These are phyloP conservation scores for Sophora flavescens DNA, from an alignment of 306 rosid species.

Conservation along the genomic window DNA sequence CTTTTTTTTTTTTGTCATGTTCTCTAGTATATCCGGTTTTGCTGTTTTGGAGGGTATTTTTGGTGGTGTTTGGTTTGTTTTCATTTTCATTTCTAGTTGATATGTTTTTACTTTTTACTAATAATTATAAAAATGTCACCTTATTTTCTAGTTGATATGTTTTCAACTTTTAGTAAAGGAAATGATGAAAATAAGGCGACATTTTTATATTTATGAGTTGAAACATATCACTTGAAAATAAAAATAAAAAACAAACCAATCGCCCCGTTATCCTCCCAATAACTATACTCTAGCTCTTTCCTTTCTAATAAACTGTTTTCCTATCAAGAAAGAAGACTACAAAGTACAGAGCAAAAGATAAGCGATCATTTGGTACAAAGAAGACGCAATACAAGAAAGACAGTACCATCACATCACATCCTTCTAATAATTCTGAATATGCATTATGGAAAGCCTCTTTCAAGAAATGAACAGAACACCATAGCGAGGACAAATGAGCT, in stretches of 20 bases:
- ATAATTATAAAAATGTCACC: no score
- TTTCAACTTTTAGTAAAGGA: no score
- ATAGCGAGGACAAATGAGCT: slow-evolving; percentile 10
- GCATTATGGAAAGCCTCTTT: slow-evolving; percentile 1
- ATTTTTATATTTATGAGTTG: no score
- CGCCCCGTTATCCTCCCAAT: neutral
- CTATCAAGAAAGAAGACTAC: neutral
- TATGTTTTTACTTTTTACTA: no score
- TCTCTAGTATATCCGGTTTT: neutral
- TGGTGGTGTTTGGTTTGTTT: no score
- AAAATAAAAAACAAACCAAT: no score
- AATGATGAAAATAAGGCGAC: no score
- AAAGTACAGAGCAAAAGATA: neutral
- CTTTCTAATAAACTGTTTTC: neutral
- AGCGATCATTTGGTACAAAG: slow-evolving; percentile 22
- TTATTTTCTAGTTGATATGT: no score
- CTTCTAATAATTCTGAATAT: slow-evolving; percentile 19
- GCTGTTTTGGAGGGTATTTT: neutral
- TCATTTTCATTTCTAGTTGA: no score
- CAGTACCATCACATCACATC: neutral
- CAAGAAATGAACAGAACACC: neutral
- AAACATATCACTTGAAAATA: no score
- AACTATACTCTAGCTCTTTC: neutral
- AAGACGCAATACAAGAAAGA: neutral
- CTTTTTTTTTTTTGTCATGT: slow-evolving; percentile 1